These are phyloP conservation scores for Quercus phellos DNA, from an alignment of 331 rosid genomes.

Conservation along the genomic window DNA sequence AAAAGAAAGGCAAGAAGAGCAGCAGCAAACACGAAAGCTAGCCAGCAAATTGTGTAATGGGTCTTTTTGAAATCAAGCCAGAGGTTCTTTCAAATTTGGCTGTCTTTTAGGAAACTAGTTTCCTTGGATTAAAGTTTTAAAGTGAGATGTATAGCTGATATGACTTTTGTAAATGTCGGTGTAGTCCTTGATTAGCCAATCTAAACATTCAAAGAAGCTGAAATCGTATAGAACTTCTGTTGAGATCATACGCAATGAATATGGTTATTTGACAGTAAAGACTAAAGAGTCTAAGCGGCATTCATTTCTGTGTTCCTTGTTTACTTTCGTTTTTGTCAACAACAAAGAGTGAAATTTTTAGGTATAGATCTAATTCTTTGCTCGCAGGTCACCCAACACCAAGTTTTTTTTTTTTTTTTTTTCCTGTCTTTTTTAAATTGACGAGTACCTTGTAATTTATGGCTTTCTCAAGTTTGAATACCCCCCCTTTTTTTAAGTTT, in stretches of 20 bases:
- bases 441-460: too few species aligned
- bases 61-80: not conserved
- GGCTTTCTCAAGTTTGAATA: too few species aligned
- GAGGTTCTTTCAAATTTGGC: not conserved
- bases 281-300: not conserved
- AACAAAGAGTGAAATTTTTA: not conserved
- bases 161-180: not conserved
- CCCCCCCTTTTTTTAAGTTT: too few species aligned
- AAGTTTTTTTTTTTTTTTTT: not conserved
- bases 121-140: not conserved
- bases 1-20: slow-evolving; percentile 83
- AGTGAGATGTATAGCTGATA: not conserved
- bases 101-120: not conserved
- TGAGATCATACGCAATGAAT: not conserved
- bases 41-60: not conserved
- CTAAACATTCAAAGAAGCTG: not conserved
- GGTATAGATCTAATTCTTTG: not conserved
- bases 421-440: too few species aligned
- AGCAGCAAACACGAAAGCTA: slow-evolving; percentile 29
- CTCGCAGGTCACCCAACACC: not conserved
- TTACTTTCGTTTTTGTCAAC: not conserved
- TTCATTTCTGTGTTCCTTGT: not conserved
- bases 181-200: not conserved
- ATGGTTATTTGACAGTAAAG: not conserved
- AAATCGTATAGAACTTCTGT: not conserved